Evolutionary conservation across 169 alveolate genomes (phyloP), one percentile per base, ranked within the genome.

Genomic region (Sarcocystis neurona): DNA sequence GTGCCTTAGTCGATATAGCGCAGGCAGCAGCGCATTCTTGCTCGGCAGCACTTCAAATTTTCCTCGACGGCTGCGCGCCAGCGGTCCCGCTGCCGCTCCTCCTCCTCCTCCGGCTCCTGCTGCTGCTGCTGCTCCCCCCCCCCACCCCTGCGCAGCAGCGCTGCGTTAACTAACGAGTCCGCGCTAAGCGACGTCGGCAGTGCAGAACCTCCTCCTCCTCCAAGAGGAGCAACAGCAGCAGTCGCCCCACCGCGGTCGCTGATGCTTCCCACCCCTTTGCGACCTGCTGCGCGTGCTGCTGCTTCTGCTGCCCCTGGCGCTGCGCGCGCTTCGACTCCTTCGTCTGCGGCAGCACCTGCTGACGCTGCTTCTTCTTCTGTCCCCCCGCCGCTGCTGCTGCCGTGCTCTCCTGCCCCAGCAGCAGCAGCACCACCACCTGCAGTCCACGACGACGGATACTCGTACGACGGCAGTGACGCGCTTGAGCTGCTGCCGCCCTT

Each of bases 11-110:
- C 27, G 68, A 18, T 32, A 53, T 37, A 74, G 79, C 34, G 86
- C 50, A 10, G 86, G 90, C 79, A 86, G 56, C 79, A 74, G 37
- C 43, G 86, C 50, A 37, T 60, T 48, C 90, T 86, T 48, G 43
- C 79, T 27, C 6, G 88, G 66, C 4, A 70, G 82, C 0, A 66
- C 32, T 37, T 63, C 80, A 12, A 63, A 84, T 39, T 48, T 44
- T 0, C 82, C 82, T 2, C 70, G 30, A 2, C 72, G 12, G 72
- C 82, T 84, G 34, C 91, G 91, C 66, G 34, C 41, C 79, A 37
- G 68, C 0, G 80, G 68, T 48, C 66, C 85, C 8, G 82, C n/a
- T 0, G 48, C 53, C 27, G 79, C 58, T 30, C 18, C 89, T 18
- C 53, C 63, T 84, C 58, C 66, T 37, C 60, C 77, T 58, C 37